Base-by-base conservation (phyloP, 1,139 yeast genomes). In the Hansenula sp. region DNA sequence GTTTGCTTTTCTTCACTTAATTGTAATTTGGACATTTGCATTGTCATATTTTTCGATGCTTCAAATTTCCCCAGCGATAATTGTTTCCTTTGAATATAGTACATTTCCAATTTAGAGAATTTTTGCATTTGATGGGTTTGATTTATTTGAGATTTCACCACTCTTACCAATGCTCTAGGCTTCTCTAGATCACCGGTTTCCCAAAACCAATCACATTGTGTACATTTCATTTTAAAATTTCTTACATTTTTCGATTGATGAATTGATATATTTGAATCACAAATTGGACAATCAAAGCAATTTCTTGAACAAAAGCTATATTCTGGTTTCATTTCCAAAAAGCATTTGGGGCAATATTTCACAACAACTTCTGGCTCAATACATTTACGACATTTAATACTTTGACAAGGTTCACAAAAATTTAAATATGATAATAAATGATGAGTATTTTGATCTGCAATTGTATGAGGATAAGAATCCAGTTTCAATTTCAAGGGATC, bases 141-240 rank as follows among this genome's bases (percentile, higher is more conserved):
- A 11, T 44, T 46, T 6, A 47, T 19, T 24, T 47, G 40, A 2
- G 36, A 15, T 21, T 46, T 52, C 0, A 63, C 47, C 5, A 64
- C 54, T 4, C 58, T 52, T 0, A 50, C 38, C 35, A 68, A 42
- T 1, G 65, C 49, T 31, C 60, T 60, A 4, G 66, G 67, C 40
- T 56, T 63, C 7, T 47, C 50, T 29, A 57, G 47, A 1, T 53
- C 36, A 3, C 57, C 60, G 0, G 66, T 56, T 13, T 51, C 50
- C 41, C 54, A 65, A 1, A 19, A 40, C 55, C 60, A 67, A 0
- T 41, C 33, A 43, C 69, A 64, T 10, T 39, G 24, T 2, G 50
- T 29, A 44, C 72, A 68, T n/a, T 45, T 48, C 37, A 67, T 58
- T 3, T 40, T 36, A 33, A 40, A 44, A 7, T 15, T 24, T 8